Evolutionary conservation across 1,139 yeast species (phyloP), one percentile per base, ranked within the genome.

Genomic region (Taphrina wiesneri): DNA sequence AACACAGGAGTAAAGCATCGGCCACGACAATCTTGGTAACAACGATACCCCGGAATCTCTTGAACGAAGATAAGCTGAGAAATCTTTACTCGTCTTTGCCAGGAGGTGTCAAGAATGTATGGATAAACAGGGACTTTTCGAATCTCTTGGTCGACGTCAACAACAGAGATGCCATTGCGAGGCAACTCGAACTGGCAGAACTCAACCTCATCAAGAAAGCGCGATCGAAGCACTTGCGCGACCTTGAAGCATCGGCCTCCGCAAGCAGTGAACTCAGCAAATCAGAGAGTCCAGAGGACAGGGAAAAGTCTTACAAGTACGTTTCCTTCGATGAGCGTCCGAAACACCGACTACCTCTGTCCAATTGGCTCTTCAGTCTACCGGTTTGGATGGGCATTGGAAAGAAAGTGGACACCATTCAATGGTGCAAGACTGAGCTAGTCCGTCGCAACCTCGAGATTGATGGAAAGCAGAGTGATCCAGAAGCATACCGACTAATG

Each of bases 321-420:
- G 88, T 90, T 53, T 87, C 91, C 1, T 84, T 81, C 64, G 84
- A 86, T 72, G 88, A 90, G 75, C 81, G 95, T 70, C 98, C 98
- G 26, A 82, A 83, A 34, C 86, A 85, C 74, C 85, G 83, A 71
- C 80, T 78, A 74, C 80, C 84, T 62, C 79, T 90, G 68, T 49
- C 13, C 43, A 21, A 25, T 9, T 45, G 60, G 60, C n/a, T 54
- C 28, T 21, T 53, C 39, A 54, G 60, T 32, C 34, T 62, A 17
- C 80, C 84, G 62, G 39, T 39, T 25, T 60, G 64, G 64, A 51
- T 41, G 57, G 79, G 90, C 69, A 80, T 88, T 73, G 96, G 96
- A 70, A 80, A 88, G 77, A 92, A 91, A 77, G 96, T 92, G 66
- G 93, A 88, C 73, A 87, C 96, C 36, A 85, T 93, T 70, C 81